These are phyloP conservation scores for Vanrija sp. DNA, from an alignment of 1,284 basidiomycete genomes.

Conservation along the genomic window DNA sequence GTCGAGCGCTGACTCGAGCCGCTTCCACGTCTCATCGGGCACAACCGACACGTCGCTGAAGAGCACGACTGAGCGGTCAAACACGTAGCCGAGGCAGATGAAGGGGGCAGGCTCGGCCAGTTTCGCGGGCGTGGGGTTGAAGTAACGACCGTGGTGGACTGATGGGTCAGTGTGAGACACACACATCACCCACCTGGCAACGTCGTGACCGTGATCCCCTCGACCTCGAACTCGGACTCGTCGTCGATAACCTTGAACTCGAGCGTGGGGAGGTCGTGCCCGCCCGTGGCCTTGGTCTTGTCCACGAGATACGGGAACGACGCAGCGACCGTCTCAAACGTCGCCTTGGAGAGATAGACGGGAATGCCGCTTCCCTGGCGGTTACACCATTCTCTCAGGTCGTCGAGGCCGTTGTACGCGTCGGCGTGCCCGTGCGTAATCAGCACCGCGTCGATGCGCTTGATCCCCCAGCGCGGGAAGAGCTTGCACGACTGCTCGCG, in stretches of 20 bases:
- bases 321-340: conserved; percentile 38
- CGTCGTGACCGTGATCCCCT: conserved; percentile 35
- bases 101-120: conserved; percentile 26
- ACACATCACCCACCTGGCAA: conserved; percentile 28
- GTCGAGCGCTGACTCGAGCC: conserved; percentile 13
- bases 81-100: conserved; percentile 45
- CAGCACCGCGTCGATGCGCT: conserved; percentile 49
- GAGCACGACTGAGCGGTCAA: conserved; percentile 39
- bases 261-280: conserved; percentile 47
- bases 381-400: conserved; percentile 45
- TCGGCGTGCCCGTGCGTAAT: conserved; percentile 51
- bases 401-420: conserved; percentile 42
- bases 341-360: conserved; percentile 39
- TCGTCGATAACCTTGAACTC: conserved; percentile 40
- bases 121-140: conserved; percentile 10
- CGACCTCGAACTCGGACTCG: conserved; percentile 34
- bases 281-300: conserved; percentile 47
- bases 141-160: conserved; percentile 29
- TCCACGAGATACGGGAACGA: conserved; percentile 50
- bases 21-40: conserved; percentile 29
- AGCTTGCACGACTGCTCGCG: conserved; percentile 42
- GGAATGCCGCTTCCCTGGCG: conserved; percentile 39
- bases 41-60: conserved; percentile 43
- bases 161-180: conserved; percentile 5
- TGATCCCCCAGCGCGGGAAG: conserved; percentile 46